Evolutionary conservation across 495 filamentous ascomycete genomes (phyloP).

Genomic region (Aspergillus steynii): DNA sequence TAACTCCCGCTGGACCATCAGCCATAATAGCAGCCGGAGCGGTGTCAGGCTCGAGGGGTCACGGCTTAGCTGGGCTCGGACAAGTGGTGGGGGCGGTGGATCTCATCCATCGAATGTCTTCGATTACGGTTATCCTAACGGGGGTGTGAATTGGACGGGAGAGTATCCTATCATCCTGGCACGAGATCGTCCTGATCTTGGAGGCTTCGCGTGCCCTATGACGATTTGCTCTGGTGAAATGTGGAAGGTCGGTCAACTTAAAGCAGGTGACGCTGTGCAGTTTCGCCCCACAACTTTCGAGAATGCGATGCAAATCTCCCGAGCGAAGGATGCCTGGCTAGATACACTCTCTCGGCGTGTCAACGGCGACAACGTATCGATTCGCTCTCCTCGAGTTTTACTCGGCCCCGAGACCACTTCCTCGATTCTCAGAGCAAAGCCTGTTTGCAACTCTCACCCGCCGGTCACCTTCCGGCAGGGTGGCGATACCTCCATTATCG

Average conservation of each 20-base stretch:
- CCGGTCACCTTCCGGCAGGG: too few species aligned
- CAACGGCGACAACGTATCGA: too few species aligned
- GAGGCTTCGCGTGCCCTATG: conserved; percentile 19
- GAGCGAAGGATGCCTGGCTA: background rate
- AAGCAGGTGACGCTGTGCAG: conserved; percentile 15
- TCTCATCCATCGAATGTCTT: conserved; percentile 23
- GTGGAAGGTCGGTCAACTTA: conserved; percentile 27
- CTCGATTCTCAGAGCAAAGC: too few species aligned
- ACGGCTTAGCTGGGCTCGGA: conserved; percentile 17
- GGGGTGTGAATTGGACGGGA: conserved; percentile 23
- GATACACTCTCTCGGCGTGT: too few species aligned
- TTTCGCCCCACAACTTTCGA: conserved; percentile 9
- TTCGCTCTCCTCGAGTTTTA: too few species aligned
- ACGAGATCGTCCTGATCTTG: conserved; percentile 22
- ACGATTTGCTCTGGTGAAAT: conserved; percentile 20
- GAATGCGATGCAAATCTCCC: background rate
- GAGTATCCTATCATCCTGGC: conserved; percentile 23
- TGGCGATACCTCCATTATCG: too few species aligned
- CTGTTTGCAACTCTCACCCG: too few species aligned
- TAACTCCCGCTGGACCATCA: conserved; percentile 17
- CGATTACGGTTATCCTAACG: conserved; percentile 21
- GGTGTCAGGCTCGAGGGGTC: conserved; percentile 24
- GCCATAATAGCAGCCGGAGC: conserved; percentile 19
- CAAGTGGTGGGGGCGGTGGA: conserved; percentile 21
- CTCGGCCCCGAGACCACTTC: too few species aligned